Conservation (phyloP, 768 basidiomycete genomes). For the Leccinum disarticulatum region DNA sequence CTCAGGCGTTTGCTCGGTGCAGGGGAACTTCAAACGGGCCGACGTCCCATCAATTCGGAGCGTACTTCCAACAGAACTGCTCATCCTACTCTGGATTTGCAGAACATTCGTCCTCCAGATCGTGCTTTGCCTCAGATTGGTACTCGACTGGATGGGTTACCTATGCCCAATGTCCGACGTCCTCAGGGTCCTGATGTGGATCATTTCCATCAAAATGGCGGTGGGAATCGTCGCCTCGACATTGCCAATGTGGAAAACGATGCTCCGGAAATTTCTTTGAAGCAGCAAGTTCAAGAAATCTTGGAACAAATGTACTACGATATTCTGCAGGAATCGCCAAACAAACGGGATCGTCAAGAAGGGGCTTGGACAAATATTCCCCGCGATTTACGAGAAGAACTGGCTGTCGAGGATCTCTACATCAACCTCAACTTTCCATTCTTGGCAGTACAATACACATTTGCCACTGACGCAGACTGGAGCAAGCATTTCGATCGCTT, state of each 20-base stretch:
- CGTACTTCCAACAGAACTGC: neutral
- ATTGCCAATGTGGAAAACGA: neutral
- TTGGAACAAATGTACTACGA: neutral
- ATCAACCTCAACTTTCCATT: neutral
- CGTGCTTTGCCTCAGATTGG: neutral
- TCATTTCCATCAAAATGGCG: constrained; percentile 1
- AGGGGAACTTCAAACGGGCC: neutral
- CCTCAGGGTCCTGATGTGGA: constrained; percentile 8
- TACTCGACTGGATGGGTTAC: neutral
- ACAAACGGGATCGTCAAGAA: neutral
- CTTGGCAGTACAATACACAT: neutral
- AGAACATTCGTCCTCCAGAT: neutral
- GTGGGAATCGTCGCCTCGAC: neutral
- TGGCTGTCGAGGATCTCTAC: neutral
- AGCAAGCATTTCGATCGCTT: neutral
- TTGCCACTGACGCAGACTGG: neutral
- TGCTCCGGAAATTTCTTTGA: neutral
- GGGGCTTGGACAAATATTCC: neutral
- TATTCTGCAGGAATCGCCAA: neutral
- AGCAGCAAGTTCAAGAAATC: neutral
- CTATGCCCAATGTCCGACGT: neutral
- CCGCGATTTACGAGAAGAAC: neutral
- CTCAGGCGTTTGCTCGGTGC: neutral
- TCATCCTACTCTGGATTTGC: neutral
- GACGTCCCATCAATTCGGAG: neutral